Percentiles rank a stretch among this genome's conserved stretches.
Evolutionary conservation across 202 grass and related monocot species (phyloP).

Genomic region (Miscanthus sacchariflorus): DNA sequence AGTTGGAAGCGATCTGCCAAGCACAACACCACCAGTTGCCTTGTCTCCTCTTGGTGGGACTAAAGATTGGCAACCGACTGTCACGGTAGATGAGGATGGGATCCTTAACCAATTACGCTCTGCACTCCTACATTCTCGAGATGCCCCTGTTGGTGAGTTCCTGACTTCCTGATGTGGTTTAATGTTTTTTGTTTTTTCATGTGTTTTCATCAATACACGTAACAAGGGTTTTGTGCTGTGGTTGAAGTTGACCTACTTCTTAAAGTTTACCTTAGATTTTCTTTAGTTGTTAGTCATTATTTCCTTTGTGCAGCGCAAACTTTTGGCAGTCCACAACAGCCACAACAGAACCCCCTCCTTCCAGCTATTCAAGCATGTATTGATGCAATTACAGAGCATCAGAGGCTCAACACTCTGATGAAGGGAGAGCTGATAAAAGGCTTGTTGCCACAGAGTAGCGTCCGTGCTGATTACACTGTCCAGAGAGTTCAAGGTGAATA

Average conservation of each 20-base stretch:
- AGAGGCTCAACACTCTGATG: slow-evolving; percentile 93
- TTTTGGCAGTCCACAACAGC: slow-evolving; percentile 69
- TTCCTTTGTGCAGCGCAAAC: slow-evolving; percentile 60
- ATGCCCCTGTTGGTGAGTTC: slow-evolving; percentile 68
- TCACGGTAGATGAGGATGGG: slow-evolving; percentile 84
- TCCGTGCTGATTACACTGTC: slow-evolving; percentile 92
- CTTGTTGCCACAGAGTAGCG: slow-evolving; percentile 78
- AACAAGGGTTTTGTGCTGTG: neutral
- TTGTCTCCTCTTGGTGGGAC: slow-evolving; percentile 79
- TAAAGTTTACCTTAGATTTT: slow-evolving; percentile 27
- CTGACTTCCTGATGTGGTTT: slow-evolving; percentile 38
- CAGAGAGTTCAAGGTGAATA: slow-evolving; percentile 82
- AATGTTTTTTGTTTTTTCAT: slow-evolving; percentile 15
- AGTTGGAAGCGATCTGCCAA: slow-evolving; percentile 77
- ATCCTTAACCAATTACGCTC: slow-evolving; percentile 77
- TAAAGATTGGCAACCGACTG: slow-evolving; percentile 83
- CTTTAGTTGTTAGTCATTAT: slow-evolving; percentile 31
- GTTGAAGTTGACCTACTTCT: slow-evolving; percentile 21
- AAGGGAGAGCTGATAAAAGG: slow-evolving; percentile 98
- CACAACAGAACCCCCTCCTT: slow-evolving; percentile 63
- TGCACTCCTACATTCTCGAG: slow-evolving; percentile 69
- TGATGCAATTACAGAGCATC: slow-evolving; percentile 97
- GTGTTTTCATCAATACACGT: slow-evolving; percentile 9
- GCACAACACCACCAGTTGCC: slow-evolving; percentile 53
- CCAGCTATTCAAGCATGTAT: slow-evolving; percentile 85